Evolutionary conservation across 2,329 filamentous ascomycete genomes (phyloP).

Genomic region (Aspergillus sp.): DNA sequence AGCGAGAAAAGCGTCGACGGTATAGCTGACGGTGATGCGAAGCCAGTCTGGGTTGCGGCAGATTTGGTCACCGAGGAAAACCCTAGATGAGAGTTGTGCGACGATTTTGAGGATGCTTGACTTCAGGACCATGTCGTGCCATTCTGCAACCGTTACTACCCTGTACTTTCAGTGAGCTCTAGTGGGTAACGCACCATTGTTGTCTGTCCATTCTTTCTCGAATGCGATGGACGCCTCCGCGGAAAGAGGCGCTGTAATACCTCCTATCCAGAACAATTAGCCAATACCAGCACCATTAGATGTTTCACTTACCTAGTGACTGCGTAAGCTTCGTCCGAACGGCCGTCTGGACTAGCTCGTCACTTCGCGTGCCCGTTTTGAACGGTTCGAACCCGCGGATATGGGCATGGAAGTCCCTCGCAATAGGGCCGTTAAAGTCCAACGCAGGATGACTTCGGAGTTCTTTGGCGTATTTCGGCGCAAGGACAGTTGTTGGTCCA

Average conservation of each 20-base stretch:
- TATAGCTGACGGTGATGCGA: conserved; percentile 16
- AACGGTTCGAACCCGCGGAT: conserved; percentile 23
- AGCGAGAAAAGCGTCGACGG: conserved; percentile 15
- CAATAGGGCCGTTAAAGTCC: conserved; percentile 17
- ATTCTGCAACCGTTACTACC: conserved; percentile 2
- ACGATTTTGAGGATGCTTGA: conserved; percentile 7
- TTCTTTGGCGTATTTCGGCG: conserved; percentile 23
- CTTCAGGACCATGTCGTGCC: conserved; percentile 10
- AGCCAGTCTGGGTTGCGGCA: conserved; percentile 21
- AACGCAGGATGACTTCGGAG: conserved; percentile 19
- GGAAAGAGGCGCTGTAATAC: neutral
- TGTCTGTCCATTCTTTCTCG: conserved; percentile 8
- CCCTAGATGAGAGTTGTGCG: conserved; percentile 8
- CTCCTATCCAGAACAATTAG: too few species aligned
- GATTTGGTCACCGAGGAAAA: conserved; percentile 9
- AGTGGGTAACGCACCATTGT: neutral
- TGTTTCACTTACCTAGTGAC: conserved; percentile 14
- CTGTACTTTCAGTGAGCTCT: neutral
- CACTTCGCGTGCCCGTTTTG: conserved; percentile 4
- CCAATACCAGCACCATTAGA: neutral
- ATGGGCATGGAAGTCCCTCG: conserved; percentile 18
- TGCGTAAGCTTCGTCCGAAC: conserved; percentile 25
- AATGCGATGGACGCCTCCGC: conserved; percentile 5
- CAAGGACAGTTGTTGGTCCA: conserved; percentile 8
- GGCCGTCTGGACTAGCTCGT: conserved; percentile 20